Evolutionary conservation across 176 grass and related monocot species (phyloP).

Genomic region (Oryza meridionalis): DNA sequence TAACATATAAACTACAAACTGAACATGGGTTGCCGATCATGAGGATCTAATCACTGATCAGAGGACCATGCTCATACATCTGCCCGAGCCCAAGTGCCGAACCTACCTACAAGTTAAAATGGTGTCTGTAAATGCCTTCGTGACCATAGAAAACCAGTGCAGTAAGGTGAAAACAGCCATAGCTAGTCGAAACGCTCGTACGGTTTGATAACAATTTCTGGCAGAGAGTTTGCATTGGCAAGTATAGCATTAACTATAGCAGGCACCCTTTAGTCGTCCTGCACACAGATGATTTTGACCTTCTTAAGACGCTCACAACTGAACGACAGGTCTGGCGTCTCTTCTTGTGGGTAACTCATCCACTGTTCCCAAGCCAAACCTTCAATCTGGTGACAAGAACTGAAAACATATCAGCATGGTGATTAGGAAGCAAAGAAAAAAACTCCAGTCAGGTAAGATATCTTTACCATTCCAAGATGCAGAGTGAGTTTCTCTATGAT

Average conservation of each 20-base stretch:
- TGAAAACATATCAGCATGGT: background rate
- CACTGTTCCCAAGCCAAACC: background rate
- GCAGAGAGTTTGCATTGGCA: background rate
- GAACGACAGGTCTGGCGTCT: background rate
- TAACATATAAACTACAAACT: too few species aligned
- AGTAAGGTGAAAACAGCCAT: too few species aligned
- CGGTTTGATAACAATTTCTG: background rate
- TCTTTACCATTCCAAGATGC: background rate
- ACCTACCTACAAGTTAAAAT: too few species aligned
- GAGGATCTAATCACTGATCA: too few species aligned
- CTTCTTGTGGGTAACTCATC: background rate
- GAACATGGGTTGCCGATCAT: too few species aligned
- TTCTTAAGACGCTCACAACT: slow-evolving; percentile 13
- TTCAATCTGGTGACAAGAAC: background rate
- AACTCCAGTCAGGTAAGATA: background rate
- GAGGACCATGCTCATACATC: too few species aligned
- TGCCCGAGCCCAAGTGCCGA: too few species aligned
- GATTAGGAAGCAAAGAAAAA: background rate
- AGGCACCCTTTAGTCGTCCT: background rate
- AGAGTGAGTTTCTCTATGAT: background rate
- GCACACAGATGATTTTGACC: background rate
- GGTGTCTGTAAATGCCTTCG: too few species aligned
- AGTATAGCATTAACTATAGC: background rate
- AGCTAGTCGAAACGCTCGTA: background rate
- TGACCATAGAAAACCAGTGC: too few species aligned